A percentile compares a stretch with the other conserved stretches of the same genome.
phyloP scores from a whole-genome alignment of 192 early-diverging fungal genomes.

The Coemansia sp. region DNA sequence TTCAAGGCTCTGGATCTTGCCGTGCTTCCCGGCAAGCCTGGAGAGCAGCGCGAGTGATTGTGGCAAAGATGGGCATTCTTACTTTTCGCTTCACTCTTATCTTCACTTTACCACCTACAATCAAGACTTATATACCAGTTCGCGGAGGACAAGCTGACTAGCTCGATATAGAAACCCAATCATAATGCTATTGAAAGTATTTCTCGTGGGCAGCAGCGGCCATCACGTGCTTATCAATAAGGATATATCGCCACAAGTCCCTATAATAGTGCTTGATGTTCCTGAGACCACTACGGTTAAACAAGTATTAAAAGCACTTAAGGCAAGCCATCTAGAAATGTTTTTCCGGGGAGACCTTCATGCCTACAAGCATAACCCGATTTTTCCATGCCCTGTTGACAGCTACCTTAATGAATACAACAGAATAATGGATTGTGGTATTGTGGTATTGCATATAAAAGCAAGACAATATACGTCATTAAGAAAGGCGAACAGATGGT shows the following conservation, averaged over 20 bases:
- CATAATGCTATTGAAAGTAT: neutral
- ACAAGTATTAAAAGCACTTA: neutral
- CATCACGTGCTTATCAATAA: too few species aligned
- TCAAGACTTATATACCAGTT: neutral
- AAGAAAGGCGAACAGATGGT: neutral
- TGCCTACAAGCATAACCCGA: neutral
- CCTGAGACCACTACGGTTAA: neutral
- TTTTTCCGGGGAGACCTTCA: neutral
- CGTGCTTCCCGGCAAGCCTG: constrained; percentile 33
- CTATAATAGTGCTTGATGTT: neutral
- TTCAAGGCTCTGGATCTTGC: constrained; percentile 57
- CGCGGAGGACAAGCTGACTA: neutral
- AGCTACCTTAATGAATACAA: neutral
- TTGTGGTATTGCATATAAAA: too few species aligned
- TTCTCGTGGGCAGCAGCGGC: neutral
- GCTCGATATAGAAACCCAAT: neutral
- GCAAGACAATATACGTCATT: neutral
- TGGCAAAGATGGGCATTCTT: neutral
- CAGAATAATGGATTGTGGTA: neutral
- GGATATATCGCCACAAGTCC: neutral
- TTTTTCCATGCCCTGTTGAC: too few species aligned
- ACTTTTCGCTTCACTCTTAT: neutral
- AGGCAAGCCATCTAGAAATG: neutral
- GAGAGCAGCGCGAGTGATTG: constrained; percentile 28
- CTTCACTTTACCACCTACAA: neutral